A percentile compares a stretch with the other conserved stretches of the same genome.
Conservation (phyloP, 1,284 basidiomycete genomes). For the Marasmius tenuissimus region DNA sequence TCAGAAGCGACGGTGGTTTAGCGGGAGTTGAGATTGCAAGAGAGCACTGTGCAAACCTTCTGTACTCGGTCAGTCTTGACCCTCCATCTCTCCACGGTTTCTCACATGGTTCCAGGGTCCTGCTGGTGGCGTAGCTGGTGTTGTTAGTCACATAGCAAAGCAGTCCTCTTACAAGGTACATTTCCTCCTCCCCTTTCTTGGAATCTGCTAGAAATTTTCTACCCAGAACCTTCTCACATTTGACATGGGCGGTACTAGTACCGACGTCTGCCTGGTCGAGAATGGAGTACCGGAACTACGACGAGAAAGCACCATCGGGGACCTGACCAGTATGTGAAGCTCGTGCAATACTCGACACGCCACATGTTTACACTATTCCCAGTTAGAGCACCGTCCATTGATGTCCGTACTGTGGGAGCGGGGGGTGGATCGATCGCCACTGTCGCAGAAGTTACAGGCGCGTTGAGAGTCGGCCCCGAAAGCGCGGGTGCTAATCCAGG, state of each 20-base stretch:
- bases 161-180: constrained; percentile 22
- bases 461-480: constrained; percentile 30
- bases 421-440: constrained; percentile 30
- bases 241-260: constrained; percentile 30
- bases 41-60: constrained; percentile 21
- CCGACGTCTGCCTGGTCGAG: constrained; percentile 30
- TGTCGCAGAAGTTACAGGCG: constrained; percentile 26
- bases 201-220: not conserved
- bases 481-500: constrained; percentile 26
- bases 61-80: constrained; percentile 20
- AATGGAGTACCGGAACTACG: constrained; percentile 25
- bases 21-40: constrained; percentile 22
- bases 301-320: constrained; percentile 22
- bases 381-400: constrained; percentile 27
- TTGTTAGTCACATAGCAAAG: constrained; percentile 22
- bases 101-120: constrained; percentile 18
- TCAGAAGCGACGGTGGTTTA: constrained; percentile 29
- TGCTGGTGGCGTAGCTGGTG: constrained; percentile 29
- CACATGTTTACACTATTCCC: not conserved
- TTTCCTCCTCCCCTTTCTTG: not conserved
- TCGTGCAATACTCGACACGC: not conserved
- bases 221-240: constrained; percentile 26
- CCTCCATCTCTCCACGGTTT: not conserved
- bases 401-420: constrained; percentile 31
- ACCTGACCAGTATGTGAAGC: constrained; percentile 20